Evolutionary conservation across 1,284 basidiomycete genomes (phyloP), one percentile per base, ranked within the genome.

Genomic region (Apiotrichum sp.): DNA sequence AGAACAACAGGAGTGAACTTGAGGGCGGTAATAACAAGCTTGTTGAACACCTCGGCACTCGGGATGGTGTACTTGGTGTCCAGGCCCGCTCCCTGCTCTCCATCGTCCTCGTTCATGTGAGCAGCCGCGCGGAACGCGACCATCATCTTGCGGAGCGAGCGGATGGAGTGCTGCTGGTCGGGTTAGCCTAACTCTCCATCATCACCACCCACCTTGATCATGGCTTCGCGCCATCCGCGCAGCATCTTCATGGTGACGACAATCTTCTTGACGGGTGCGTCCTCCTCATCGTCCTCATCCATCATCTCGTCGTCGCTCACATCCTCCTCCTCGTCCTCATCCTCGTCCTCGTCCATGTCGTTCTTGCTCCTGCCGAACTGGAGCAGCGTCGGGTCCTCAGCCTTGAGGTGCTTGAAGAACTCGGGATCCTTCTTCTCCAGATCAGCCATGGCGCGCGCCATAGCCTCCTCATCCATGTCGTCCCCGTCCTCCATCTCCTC

Each of bases 391-490:
- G 81, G 79, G 76, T 98, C 95, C 71, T 98, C 95, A 77, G 98
- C 91, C 78, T 96, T 87, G 6, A 98, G 81, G 71, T 96, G 98
- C 76, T 96, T 93, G 86, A 85, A 98, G 78, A 98, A 98, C 68
- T 97, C 95, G 16, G 95, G 95, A 73, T 98, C 96, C 74, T 90
- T 95, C 75, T 95, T 88, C 11, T 88, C 88, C 41, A 98, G 82
- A 68, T 89, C 87, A 48, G 89, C 86, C n/a, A 98, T 83, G 55
- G 97, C 70, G 74, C 68, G 80, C 78, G 56, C 86, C 88, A 70
- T 89, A 82, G 86, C 88, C 44, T 57, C 69, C 59, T 83, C 83
- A 40, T 79, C 66, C 44, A 81, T 78, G 6, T 78, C 81, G 4
- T 75, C 73, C 14, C 78, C 79, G 1, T 77, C 79, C 4, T 80